Percentiles rank a stretch among this genome's conserved stretches.
Evolutionary conservation across 805 yeast species (phyloP).

Genomic region (Kuraishia piskuri): DNA sequence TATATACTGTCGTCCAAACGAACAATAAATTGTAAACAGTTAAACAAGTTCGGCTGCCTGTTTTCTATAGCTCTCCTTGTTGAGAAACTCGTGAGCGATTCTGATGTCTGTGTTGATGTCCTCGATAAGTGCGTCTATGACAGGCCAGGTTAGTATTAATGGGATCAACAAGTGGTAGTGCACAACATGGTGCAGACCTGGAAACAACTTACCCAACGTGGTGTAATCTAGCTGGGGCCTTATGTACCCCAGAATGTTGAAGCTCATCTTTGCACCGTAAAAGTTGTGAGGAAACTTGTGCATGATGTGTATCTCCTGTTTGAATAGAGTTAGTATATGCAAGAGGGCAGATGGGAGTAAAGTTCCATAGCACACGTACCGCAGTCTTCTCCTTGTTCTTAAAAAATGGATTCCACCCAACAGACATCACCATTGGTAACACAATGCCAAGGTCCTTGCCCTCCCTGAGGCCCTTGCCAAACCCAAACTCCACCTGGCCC

Average conservation of each 20-base stretch:
- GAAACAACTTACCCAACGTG: conserved; percentile 34
- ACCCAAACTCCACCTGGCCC: conserved; percentile 44
- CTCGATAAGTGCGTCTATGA: conserved; percentile 64
- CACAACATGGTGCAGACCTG: background rate
- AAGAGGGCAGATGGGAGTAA: background rate
- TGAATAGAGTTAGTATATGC: background rate
- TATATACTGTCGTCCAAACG: background rate
- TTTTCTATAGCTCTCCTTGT: conserved; percentile 29
- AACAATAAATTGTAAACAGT: background rate
- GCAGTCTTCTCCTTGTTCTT: conserved; percentile 74
- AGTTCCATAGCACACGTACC: conserved; percentile 8
- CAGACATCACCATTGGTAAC: conserved; percentile 87
- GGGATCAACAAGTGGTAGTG: too few species aligned
- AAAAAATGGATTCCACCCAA: conserved; percentile 94
- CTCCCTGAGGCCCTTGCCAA: conserved; percentile 41
- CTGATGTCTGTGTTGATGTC: conserved; percentile 78
- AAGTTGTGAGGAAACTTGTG: conserved; percentile 62
- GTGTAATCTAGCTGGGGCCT: conserved; percentile 87
- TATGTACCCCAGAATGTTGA: conserved; percentile 76
- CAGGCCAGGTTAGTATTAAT: conserved; percentile 1
- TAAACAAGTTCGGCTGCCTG: conserved; percentile 15
- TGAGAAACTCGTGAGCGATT: conserved; percentile 48
- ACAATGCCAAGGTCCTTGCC: conserved; percentile 32
- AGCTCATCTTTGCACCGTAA: conserved; percentile 72
- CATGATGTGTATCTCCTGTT: conserved; percentile 65